These are phyloP conservation scores for Coleophoma eucalyptorum DNA, from an alignment of 2,329 filamentous ascomycete genomes.

Conservation along the genomic window DNA sequence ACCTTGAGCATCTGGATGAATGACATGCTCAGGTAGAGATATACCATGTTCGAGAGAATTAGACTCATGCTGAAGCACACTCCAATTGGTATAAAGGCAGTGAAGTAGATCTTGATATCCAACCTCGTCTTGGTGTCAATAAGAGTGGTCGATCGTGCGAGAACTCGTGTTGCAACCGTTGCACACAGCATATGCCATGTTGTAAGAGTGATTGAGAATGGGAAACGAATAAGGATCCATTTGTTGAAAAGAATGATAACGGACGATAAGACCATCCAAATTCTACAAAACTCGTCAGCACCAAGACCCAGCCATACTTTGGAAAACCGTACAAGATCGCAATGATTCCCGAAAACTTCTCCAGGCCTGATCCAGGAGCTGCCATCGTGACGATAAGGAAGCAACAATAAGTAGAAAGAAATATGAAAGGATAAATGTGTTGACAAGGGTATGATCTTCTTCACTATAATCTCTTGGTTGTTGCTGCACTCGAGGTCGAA, in stretches of 20 bases:
- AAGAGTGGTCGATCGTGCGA: constrained; percentile 59
- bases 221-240: constrained; percentile 63
- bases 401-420: too few species aligned
- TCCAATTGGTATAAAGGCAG: constrained; percentile 63
- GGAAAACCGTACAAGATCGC: too few species aligned
- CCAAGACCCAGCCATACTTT: too few species aligned
- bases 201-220: constrained; percentile 48
- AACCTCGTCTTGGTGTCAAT: constrained; percentile 62
- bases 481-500: neutral
- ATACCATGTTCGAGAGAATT: constrained; percentile 64
- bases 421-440: too few species aligned
- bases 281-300: neutral
- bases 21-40: constrained; percentile 63
- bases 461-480: too few species aligned
- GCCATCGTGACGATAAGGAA: neutral
- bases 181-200: constrained; percentile 68
- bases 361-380: neutral
- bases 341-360: neutral
- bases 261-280: constrained; percentile 82
- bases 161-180: constrained; percentile 60
- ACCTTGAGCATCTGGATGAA: constrained; percentile 74
- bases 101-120: constrained; percentile 55
- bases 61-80: constrained; percentile 63
- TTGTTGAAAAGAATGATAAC: constrained; percentile 91
- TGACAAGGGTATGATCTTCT: too few species aligned